These are phyloP conservation scores for Sarocladium oryzae DNA, from an alignment of 2,329 filamentous ascomycete genomes.

Conservation along the genomic window DNA sequence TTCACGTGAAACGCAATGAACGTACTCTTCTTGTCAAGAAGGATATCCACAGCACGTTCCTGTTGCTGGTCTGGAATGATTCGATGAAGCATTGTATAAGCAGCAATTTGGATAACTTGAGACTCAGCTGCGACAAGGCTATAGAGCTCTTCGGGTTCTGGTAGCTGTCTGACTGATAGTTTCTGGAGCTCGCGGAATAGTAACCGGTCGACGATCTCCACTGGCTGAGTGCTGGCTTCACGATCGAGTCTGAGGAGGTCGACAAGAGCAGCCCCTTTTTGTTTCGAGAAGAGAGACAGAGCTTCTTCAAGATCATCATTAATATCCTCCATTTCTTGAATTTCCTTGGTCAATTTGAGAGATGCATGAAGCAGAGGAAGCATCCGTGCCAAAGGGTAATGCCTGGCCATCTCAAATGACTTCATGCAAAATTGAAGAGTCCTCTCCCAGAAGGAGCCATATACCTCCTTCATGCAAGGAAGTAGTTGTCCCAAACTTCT, in stretches of 20 bases:
- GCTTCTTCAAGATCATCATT: constrained; percentile 84
- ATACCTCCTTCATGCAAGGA: constrained; percentile 71
- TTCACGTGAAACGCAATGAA: not conserved
- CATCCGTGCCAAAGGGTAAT: constrained; percentile 36
- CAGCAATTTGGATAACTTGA: constrained; percentile 67
- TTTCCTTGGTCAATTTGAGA: constrained; percentile 58
- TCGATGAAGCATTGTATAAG: constrained; percentile 72
- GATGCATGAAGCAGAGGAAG: constrained; percentile 65
- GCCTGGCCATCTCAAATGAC: constrained; percentile 46
- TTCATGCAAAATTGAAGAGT: constrained; percentile 51
- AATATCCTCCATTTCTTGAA: constrained; percentile 58
- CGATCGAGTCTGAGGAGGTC: constrained; percentile 52
- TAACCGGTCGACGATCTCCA: constrained; percentile 68
- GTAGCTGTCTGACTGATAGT: constrained; percentile 54
- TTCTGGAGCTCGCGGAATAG: constrained; percentile 63
- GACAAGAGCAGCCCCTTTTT: constrained; percentile 52
- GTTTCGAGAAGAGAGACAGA: constrained; percentile 52
- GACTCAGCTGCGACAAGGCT: constrained; percentile 71
- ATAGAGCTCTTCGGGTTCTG: constrained; percentile 64
- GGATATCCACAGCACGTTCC: constrained; percentile 69
- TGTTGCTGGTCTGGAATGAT: constrained; percentile 76
- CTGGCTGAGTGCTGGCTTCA: constrained; percentile 50
- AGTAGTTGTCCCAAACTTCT: constrained; percentile 51
- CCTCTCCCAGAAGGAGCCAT: constrained; percentile 80
- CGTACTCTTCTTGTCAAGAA: constrained; percentile 60